Conservation (phyloP, 2,329 filamentous ascomycete species). For the Metarhizium robertsii region DNA sequence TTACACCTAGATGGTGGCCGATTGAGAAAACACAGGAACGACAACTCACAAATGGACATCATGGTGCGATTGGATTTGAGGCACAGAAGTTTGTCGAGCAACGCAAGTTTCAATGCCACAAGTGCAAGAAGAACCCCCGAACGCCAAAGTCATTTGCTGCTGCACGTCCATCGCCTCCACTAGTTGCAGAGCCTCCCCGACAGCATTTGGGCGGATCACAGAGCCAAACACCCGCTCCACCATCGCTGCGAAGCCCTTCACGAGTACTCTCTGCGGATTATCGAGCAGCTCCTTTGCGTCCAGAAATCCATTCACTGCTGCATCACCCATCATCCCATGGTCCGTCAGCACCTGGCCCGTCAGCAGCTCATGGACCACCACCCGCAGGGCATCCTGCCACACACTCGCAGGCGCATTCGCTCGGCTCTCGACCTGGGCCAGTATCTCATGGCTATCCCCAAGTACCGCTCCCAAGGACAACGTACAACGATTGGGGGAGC, state of each 20-base stretch:
- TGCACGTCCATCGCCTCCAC: conserved; percentile 12
- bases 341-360: conserved; percentile 6
- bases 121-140: conserved; percentile 52
- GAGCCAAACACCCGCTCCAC: conserved; percentile 10
- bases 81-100: conserved; percentile 51
- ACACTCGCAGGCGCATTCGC: conserved; percentile 14
- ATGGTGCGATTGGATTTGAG: conserved; percentile 42
- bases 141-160: conserved; percentile 25
- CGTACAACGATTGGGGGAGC: conserved; percentile 40
- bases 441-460: conserved; percentile 18
- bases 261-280: conserved; percentile 14
- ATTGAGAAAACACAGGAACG: conserved; percentile 43
- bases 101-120: conserved; percentile 63
- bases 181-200: conserved; percentile 12
- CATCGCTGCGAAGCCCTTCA: conserved; percentile 21
- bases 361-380: conserved; percentile 9
- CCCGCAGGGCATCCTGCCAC: conserved; percentile 7
- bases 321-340: conserved; percentile 8
- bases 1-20: conserved; percentile 67
- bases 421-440: conserved; percentile 16
- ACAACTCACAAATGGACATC: conserved; percentile 41
- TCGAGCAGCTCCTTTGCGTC: conserved; percentile 13
- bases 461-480: conserved; percentile 14
- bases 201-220: conserved; percentile 9
- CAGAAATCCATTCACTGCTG: conserved; percentile 11